phyloP scores from a whole-genome alignment of 768 basidiomycete genomes.

The Mycena epipterygia region DNA sequence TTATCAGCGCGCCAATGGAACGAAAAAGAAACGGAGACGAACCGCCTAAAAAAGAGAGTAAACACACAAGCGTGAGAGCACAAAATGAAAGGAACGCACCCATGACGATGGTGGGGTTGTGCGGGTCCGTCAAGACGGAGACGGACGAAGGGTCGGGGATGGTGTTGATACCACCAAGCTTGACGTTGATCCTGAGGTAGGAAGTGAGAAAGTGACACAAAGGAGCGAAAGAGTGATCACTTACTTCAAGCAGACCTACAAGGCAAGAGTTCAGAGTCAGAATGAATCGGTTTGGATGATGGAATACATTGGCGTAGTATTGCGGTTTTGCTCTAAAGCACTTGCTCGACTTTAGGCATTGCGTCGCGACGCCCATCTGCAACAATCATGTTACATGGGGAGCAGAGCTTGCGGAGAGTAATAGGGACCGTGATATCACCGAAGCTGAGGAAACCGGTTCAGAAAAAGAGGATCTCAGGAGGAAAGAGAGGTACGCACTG shows the following conservation, averaged over 20 bases:
- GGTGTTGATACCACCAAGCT: constrained; percentile 87
- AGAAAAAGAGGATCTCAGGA: background rate
- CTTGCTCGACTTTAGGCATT: constrained; percentile 79
- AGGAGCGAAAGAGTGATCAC: background rate
- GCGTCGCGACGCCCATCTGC: constrained; percentile 68
- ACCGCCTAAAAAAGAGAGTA: constrained; percentile 7
- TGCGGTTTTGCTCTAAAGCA: constrained; percentile 78
- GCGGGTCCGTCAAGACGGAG: constrained; percentile 71
- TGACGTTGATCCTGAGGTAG: background rate
- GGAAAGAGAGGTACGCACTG: constrained; percentile 64
- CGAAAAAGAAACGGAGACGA: constrained; percentile 5
- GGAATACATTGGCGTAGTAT: constrained; percentile 82
- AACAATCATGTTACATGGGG: background rate
- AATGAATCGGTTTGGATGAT: background rate
- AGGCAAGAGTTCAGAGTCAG: too few relatives aligned
- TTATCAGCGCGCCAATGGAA: constrained; percentile 39
- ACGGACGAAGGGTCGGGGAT: constrained; percentile 80
- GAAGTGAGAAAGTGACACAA: too few relatives aligned
- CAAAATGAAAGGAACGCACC: constrained; percentile 1
- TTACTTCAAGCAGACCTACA: too few relatives aligned
- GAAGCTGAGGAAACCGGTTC: constrained; percentile 63
- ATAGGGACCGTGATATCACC: constrained; percentile 70
- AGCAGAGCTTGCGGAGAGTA: background rate
- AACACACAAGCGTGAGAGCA: background rate
- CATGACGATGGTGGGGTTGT: constrained; percentile 67